Conservation (phyloP, 2,329 filamentous ascomycete genomes). For the Penicillium sp. region DNA sequence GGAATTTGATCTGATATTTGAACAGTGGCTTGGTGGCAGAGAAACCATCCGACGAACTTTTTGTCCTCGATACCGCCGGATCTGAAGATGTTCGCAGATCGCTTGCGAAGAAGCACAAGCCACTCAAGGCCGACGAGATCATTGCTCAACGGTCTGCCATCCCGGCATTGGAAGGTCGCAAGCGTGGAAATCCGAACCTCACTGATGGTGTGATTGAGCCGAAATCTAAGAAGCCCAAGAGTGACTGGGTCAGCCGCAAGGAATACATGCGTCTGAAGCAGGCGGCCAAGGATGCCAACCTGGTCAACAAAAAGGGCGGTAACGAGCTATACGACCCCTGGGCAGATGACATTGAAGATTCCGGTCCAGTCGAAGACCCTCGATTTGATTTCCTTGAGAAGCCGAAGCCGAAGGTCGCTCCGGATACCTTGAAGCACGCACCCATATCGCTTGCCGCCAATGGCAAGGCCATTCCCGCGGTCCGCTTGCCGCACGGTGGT, state of each 20-base stretch:
- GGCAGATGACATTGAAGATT: conserved; percentile 52
- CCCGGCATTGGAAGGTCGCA: conserved; percentile 72
- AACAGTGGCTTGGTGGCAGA: conserved; percentile 79
- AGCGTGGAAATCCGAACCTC: conserved; percentile 67
- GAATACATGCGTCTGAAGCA: conserved; percentile 75
- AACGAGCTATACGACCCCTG: conserved; percentile 71
- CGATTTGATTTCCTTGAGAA: conserved; percentile 66
- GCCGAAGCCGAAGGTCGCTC: conserved; percentile 64
- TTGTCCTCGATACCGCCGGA: conserved; percentile 74
- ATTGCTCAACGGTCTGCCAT: conserved; percentile 79
- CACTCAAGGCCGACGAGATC: conserved; percentile 87
- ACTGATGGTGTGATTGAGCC: conserved; percentile 68
- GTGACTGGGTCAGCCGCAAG: conserved; percentile 77
- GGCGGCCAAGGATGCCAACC: conserved; percentile 66
- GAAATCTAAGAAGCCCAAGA: conserved; percentile 69
- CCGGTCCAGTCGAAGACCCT: conserved; percentile 47
- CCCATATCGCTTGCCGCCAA: conserved; percentile 79
- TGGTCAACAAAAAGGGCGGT: conserved; percentile 55
- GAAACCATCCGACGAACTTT: conserved; percentile 77
- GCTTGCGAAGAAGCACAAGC: conserved; percentile 67
- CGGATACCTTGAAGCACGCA: conserved; percentile 69
- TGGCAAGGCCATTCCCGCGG: conserved; percentile 74
- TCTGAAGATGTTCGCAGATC: conserved; percentile 64
- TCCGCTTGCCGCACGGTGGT: conserved; percentile 74
- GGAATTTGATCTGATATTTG: conserved; percentile 17